A percentile compares a stretch with the other conserved stretches of the same genome.
Conservation (phyloP, 1,284 basidiomycete genomes). For the Sporisorium graminicola region DNA sequence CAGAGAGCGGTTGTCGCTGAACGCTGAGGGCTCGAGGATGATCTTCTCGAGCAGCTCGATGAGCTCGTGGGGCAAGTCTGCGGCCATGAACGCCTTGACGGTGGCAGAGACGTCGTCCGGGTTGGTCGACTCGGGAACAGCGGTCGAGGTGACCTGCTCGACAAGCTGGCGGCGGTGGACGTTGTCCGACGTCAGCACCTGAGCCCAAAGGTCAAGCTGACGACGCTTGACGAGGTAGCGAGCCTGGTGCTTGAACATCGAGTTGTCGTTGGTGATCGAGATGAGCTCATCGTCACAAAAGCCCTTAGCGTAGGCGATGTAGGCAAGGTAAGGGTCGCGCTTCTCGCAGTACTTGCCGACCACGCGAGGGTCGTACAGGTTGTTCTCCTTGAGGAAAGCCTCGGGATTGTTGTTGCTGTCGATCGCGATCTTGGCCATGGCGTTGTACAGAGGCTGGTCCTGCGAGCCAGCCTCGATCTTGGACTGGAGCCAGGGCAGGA, state of each 20-base stretch:
- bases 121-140: slow-evolving; percentile 95
- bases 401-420: slow-evolving; percentile 99
- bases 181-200: slow-evolving; percentile 91
- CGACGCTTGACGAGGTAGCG: slow-evolving; percentile 97
- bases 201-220: slow-evolving; percentile 94
- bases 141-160: slow-evolving; percentile 86
- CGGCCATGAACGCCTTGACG: slow-evolving; percentile 98
- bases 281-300: slow-evolving; percentile 99
- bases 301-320: slow-evolving; percentile 99
- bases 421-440: slow-evolving; percentile 97
- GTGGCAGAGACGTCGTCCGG: slow-evolving; percentile 98
- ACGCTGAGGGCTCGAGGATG: slow-evolving; percentile 94
- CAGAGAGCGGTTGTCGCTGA: slow-evolving; percentile 84
- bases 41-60: slow-evolving; percentile 99
- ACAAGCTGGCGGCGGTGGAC: slow-evolving; percentile 92
- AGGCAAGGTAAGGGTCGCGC: slow-evolving; percentile 97
- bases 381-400: slow-evolving; percentile 97
- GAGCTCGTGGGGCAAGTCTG: slow-evolving; percentile 95
- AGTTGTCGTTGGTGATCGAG: slow-evolving; percentile 96
- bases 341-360: slow-evolving; percentile 99
- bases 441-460: slow-evolving; percentile 94
- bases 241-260: slow-evolving; percentile 99
- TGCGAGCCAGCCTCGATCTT: slow-evolving; percentile 92
- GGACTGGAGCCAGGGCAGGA: slow-evolving; percentile 95
- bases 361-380: slow-evolving; percentile 93